Evolutionary conservation across 495 filamentous ascomycete genomes (phyloP).

Genomic region (Penicillium goetzii): DNA sequence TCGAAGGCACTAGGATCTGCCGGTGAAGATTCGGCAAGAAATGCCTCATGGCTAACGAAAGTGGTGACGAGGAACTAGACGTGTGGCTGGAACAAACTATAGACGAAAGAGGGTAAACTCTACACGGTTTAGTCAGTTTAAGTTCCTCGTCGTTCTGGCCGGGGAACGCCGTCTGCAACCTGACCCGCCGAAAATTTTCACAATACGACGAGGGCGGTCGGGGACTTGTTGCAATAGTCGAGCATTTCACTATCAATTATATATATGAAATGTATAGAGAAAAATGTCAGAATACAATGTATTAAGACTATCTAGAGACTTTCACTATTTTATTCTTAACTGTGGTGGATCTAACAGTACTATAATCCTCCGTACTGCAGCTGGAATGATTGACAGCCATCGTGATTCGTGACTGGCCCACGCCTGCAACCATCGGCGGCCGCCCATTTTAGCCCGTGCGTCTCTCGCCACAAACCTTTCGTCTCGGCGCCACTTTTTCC

Average conservation of each 20-base stretch:
- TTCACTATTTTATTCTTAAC: not conserved
- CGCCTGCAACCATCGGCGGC: conserved; percentile 3
- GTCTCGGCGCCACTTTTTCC: conserved; percentile 14
- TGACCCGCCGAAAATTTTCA: conserved; percentile 36
- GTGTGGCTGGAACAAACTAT: conserved; percentile 12
- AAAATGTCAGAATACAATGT: not conserved
- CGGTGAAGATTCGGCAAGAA: conserved; percentile 14
- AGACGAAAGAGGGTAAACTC: conserved; percentile 9
- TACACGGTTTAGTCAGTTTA: not conserved
- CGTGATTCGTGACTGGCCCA: conserved; percentile 9
- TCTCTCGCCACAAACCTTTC: conserved; percentile 8
- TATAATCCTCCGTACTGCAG: not conserved
- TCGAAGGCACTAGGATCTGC: not conserved
- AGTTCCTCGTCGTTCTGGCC: not conserved
- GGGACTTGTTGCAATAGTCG: not conserved
- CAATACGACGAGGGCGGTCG: not conserved
- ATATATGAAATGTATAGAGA: not conserved
- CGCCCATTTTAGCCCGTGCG: not conserved
- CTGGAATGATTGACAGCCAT: not conserved
- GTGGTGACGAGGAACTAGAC: not conserved
- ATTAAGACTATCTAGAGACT: not conserved
- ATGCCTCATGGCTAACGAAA: conserved; percentile 21
- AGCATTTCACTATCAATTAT: not conserved
- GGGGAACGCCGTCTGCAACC: conserved; percentile 8
- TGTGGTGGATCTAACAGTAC: not conserved